These are phyloP conservation scores for Eucalyptus cladocalyx DNA, from an alignment of 345 rosid genomes.

Conservation along the genomic window DNA sequence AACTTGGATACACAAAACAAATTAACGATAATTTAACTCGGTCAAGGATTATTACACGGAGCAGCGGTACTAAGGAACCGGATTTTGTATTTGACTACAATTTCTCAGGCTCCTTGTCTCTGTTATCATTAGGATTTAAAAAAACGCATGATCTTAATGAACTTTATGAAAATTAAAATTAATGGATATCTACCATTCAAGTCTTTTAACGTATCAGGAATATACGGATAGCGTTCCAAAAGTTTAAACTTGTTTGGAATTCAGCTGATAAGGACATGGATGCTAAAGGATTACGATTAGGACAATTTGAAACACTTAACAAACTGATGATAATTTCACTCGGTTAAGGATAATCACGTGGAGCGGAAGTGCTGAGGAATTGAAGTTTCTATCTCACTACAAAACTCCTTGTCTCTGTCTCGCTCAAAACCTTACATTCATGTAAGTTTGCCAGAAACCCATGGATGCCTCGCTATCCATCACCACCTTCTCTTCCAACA, in stretches of 20 bases:
- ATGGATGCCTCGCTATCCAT: background rate
- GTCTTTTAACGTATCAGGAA: background rate
- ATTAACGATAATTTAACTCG: no score
- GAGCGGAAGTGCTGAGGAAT: background rate
- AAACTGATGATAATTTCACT: background rate
- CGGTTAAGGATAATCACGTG: background rate
- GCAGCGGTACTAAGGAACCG: no score
- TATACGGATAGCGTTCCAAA: background rate
- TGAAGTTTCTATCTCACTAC: background rate
- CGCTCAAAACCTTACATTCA: background rate
- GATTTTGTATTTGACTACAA: no score
- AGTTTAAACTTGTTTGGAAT: background rate
- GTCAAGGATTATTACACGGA: no score
- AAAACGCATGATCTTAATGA: background rate
- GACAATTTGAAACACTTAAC: background rate
- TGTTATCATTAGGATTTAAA: no score
- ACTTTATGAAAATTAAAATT: background rate
- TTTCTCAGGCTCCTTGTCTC: no score
- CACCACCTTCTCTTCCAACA: background rate
- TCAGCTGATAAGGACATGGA: background rate
- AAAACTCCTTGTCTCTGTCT: background rate
- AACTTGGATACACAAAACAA: no score
- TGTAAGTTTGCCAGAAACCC: background rate
- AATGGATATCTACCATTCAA: background rate
- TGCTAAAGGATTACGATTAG: background rate